Conservation (phyloP, 2,329 filamentous ascomycete species). For the Curvularia sp. region DNA sequence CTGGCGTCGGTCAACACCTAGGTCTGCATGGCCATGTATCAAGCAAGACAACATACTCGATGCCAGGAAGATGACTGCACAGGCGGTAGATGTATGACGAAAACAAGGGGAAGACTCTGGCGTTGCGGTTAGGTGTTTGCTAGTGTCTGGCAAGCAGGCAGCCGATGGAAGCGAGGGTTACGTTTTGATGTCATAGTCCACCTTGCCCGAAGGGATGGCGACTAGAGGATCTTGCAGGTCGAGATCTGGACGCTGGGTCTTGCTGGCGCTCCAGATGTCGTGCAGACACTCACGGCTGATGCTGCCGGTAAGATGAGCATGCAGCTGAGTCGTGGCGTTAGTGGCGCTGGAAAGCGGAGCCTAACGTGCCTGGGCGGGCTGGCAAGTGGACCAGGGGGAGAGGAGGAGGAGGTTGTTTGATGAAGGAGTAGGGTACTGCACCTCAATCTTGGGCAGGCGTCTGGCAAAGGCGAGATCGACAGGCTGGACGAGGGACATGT, state of each 20-base stretch:
- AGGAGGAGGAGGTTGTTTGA: too few relatives aligned
- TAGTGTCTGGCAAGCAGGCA: slow-evolving; percentile 8
- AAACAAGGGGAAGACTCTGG: slow-evolving; percentile 77
- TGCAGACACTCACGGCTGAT: slow-evolving; percentile 76
- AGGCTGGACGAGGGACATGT: slow-evolving; percentile 26
- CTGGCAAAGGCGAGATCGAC: slow-evolving; percentile 42
- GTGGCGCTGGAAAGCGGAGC: slow-evolving; percentile 39
- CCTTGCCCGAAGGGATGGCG: slow-evolving; percentile 73
- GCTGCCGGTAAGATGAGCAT: slow-evolving; percentile 81
- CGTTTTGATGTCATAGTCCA: slow-evolving; percentile 74
- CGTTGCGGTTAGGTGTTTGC: slow-evolving; percentile 25
- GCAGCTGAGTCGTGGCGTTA: slow-evolving; percentile 63
- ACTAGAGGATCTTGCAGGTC: slow-evolving; percentile 71
- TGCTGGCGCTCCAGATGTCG: slow-evolving; percentile 73
- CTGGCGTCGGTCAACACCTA: slow-evolving; percentile 34
- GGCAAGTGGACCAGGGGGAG: slow-evolving; percentile 28
- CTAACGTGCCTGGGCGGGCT: slow-evolving; percentile 29
- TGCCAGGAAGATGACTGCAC: slow-evolving; percentile 66
- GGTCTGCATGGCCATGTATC: background rate
- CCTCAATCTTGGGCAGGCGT: slow-evolving; percentile 55
- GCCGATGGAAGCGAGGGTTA: slow-evolving; percentile 51
- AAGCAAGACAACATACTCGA: slow-evolving; percentile 67
- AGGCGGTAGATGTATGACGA: slow-evolving; percentile 81
- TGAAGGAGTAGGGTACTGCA: slow-evolving; percentile 23
- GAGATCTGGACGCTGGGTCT: slow-evolving; percentile 58